Evolutionary conservation across 441 rosid genomes (phyloP).

Genomic region (Cnidoscolus chayamansa): DNA sequence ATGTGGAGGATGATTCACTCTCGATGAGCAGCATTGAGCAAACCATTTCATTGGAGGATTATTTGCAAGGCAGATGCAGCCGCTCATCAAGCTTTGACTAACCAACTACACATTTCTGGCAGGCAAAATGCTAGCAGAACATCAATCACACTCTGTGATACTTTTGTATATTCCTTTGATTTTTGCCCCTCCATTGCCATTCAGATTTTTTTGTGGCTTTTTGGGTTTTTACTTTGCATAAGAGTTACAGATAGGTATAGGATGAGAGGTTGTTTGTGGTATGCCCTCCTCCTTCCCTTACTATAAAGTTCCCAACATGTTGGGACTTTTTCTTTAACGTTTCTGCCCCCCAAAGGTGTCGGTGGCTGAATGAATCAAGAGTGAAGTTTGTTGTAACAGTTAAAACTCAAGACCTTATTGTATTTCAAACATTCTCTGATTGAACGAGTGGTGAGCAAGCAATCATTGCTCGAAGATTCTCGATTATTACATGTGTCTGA

Average conservation of each 20-base stretch:
- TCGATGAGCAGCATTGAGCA: slow-evolving; percentile 67
- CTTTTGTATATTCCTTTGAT: slow-evolving; percentile 18
- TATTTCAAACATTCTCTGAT: slow-evolving; percentile 13
- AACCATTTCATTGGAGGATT: slow-evolving; percentile 57
- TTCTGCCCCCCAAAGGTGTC: background rate
- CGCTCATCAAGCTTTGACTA: slow-evolving; percentile 59
- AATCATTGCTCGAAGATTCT: background rate
- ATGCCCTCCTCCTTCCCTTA: slow-evolving; percentile 51
- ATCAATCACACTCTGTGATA: slow-evolving; percentile 2
- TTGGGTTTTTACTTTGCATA: slow-evolving; percentile 14
- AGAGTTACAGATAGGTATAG: slow-evolving; percentile 39
- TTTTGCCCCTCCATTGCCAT: slow-evolving; percentile 9
- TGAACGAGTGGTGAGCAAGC: background rate
- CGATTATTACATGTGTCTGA: background rate
- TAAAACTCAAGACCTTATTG: background rate
- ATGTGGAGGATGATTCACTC: slow-evolving; percentile 69
- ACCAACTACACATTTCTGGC: slow-evolving; percentile 17
- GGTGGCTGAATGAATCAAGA: slow-evolving; percentile 23
- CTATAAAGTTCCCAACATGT: slow-evolving; percentile 16
- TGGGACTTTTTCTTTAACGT: slow-evolving; percentile 8
- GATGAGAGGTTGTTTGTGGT: slow-evolving; percentile 68
- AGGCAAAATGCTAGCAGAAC: slow-evolving; percentile 14
- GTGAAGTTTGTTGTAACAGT: slow-evolving; percentile 15
- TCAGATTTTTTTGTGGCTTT: slow-evolving; percentile 10
- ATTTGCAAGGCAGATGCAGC: slow-evolving; percentile 62